Evolutionary conservation across 441 rosid species (phyloP), one percentile per base, ranked within the genome.

Genomic region (Syzygium malaccense): DNA sequence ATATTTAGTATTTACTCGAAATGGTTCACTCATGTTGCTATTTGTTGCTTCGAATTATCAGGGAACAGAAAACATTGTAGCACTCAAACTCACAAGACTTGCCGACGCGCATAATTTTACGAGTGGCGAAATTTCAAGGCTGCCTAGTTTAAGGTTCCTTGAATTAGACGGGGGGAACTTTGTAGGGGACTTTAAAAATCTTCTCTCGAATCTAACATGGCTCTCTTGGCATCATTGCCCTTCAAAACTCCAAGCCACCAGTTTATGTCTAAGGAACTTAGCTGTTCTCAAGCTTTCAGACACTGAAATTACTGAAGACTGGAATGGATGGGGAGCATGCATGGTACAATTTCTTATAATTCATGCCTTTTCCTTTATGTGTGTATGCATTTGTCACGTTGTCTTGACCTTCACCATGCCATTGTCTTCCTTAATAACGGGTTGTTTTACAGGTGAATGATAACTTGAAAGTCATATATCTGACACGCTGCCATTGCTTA

Each of bases 21-120:
- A 8, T 8, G 2, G 2, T 1, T 68, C 25, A 4, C 14, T 9
- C 0, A 0, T 32, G 78, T 18, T 18, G 78, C 1, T 32, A 32
- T 32, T 10, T 0, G 41, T 68, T 68, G 45, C 78, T 68, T 18
- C 5, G 12, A 32, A 32, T 33, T 33, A 11, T 68, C 28, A 33
- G 79, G 79, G 48, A 33, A 68, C 79, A 68, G 2, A 68, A 6
- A 68, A 68, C 14, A 68, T 68, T 68, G 45, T 32, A 5, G 78
- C 78, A 32, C 78, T 68, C 45, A 68, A 68, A 18, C 45, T 68
- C 78, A 8, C 4, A 5, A 2, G 25, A 32, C 75, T 66, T 28
- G 41, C 23, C 23, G 1, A 66, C 0, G 23, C 0, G 41, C 41
- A 8, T 4, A 7, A 32, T 66, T 66, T 66, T 66, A 8, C 14